A percentile compares a stretch with the other conserved stretches of the same genome.
These are phyloP conservation scores for Ramalina intermedia DNA, from an alignment of 495 filamentous ascomycete species.

Conservation along the genomic window DNA sequence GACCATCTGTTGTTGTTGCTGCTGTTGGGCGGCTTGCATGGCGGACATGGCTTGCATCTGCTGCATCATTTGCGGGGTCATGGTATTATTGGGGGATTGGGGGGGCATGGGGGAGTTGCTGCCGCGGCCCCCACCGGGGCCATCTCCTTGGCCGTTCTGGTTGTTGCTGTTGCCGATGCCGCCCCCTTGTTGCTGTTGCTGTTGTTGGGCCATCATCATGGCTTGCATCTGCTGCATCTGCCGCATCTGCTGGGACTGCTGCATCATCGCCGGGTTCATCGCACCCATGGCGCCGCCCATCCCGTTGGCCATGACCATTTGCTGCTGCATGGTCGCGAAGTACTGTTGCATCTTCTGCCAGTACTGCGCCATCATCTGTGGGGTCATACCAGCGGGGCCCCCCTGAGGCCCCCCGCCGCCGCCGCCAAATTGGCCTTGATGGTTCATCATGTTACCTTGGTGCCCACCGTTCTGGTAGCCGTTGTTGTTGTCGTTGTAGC, in stretches of 20 bases:
- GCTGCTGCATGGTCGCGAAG: conserved; percentile 84
- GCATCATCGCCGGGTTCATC: conserved; percentile 76
- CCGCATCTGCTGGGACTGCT: conserved; percentile 71
- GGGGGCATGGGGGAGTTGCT: conserved; percentile 39
- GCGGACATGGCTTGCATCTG: conserved; percentile 61
- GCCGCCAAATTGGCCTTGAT: conserved; percentile 14
- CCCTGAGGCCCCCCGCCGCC: conserved; percentile 15
- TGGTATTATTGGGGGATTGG: conserved; percentile 22
- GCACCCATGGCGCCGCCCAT: conserved; percentile 38
- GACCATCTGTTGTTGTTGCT: conserved; percentile 29
- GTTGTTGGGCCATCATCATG: conserved; percentile 21
- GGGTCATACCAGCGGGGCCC: conserved; percentile 59
- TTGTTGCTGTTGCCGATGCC: conserved; percentile 5
- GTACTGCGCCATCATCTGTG: conserved; percentile 95
- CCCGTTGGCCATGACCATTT: conserved; percentile 37
- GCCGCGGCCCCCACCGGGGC: conserved; percentile 36
- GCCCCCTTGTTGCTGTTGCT: conserved; percentile 24
- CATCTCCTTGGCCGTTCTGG: conserved; percentile 8
- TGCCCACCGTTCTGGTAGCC: conserved; percentile 34
- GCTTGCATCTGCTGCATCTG: conserved; percentile 43
- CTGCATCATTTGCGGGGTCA: conserved; percentile 78
- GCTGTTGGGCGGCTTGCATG: conserved; percentile 13
- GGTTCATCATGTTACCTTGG: conserved; percentile 15
- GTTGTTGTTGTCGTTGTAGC: conserved; percentile 31
- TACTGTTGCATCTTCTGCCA: conserved; percentile 96